Conservation (phyloP, 169 alveolate species). For the Babesia bigemina region DNA sequence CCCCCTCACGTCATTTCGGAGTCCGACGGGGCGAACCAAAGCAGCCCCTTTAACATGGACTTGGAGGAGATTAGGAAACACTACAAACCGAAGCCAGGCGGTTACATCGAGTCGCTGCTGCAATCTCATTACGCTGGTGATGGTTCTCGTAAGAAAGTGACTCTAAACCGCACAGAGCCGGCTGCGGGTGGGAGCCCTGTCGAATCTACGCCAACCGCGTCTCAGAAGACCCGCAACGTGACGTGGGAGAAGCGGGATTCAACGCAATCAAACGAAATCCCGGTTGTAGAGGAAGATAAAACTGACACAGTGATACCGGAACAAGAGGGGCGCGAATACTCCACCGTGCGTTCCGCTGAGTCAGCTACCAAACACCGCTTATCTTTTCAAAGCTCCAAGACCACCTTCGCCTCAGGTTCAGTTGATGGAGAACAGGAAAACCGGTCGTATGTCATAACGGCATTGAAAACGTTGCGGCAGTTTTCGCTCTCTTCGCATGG, state of each 20-base stretch:
- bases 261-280: not conserved
- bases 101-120: constrained; percentile 7
- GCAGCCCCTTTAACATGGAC: not conserved
- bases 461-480: constrained; percentile 20
- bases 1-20: not conserved
- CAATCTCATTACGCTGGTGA: not conserved
- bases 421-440: not conserved
- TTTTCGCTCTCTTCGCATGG: constrained; percentile 3
- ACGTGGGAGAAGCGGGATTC: not conserved
- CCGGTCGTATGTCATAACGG: not conserved
- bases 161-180: not conserved
- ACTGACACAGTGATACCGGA: not conserved
- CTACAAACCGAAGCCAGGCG: constrained; percentile 11
- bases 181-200: not conserved
- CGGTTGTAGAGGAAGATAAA: not conserved
- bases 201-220: not conserved
- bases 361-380: not conserved
- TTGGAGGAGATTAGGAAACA: constrained; percentile 25
- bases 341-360: not conserved
- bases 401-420: not conserved
- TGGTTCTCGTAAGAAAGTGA: not conserved
- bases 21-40: not conserved
- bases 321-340: not conserved
- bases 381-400: not conserved
- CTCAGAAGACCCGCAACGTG: not conserved